These are phyloP conservation scores for Polygonum aviculare DNA, from an alignment of 148 eudicot genomes.

Conservation along the genomic window DNA sequence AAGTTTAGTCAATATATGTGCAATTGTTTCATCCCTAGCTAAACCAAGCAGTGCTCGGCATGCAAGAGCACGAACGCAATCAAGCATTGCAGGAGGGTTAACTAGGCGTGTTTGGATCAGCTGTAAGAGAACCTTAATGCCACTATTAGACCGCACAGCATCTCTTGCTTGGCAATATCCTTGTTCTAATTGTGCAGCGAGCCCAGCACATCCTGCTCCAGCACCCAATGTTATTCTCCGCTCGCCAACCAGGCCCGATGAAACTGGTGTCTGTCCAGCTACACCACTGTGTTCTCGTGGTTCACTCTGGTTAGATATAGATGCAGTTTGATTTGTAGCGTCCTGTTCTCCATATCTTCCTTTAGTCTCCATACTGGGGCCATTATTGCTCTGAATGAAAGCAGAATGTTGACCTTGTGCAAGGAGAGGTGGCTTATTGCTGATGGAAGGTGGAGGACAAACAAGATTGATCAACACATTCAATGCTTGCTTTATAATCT, in stretches of 20 bases:
- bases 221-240: slow-evolving; percentile 85
- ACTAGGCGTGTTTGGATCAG: slow-evolving; percentile 82
- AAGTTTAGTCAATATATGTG: slow-evolving; percentile 89
- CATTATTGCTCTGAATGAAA: slow-evolving; percentile 45
- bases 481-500: slow-evolving; percentile 88
- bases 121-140: slow-evolving; percentile 87
- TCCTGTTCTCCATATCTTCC: slow-evolving; percentile 43
- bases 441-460: slow-evolving; percentile 94
- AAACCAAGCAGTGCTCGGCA: slow-evolving; percentile 93
- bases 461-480: slow-evolving; percentile 86
- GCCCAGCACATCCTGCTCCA: slow-evolving; percentile 89
- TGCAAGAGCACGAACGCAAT: slow-evolving; percentile 94
- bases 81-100: slow-evolving; percentile 66
- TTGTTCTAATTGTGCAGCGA: slow-evolving; percentile 94
- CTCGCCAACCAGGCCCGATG: slow-evolving; percentile 88
- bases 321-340: slow-evolving; percentile 34
- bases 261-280: slow-evolving; percentile 32
- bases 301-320: slow-evolving; percentile 41
- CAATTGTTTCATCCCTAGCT: slow-evolving; percentile 93
- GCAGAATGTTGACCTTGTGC: slow-evolving; percentile 52
- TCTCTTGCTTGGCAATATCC: slow-evolving; percentile 92
- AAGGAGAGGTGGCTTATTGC: slow-evolving; percentile 59
- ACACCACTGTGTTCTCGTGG: slow-evolving; percentile 51
- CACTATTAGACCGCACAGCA: slow-evolving; percentile 89
- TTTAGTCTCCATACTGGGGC: slow-evolving; percentile 38